Percentiles rank a stretch among this genome's conserved stretches.
phyloP scores from a whole-genome alignment of 2,329 filamentous ascomycete genomes.

The Monosporascus sp. region DNA sequence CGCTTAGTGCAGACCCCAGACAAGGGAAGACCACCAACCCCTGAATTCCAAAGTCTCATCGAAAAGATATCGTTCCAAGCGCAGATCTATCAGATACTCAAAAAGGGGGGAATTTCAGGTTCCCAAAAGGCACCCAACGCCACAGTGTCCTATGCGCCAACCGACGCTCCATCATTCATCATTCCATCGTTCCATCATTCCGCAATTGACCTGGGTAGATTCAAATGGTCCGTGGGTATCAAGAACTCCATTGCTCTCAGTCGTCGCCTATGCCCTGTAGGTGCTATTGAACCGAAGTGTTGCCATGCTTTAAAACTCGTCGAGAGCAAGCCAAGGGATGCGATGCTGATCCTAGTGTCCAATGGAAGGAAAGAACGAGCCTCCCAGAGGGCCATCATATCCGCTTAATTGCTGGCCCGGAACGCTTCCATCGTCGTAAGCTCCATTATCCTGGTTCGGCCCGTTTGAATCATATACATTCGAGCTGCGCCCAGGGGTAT shows the following conservation, averaged over 20 bases:
- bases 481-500: slow-evolving; percentile 2
- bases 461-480: slow-evolving; percentile 1
- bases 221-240: not conserved
- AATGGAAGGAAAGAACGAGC: not conserved
- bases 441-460: not conserved
- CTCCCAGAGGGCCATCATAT: not conserved
- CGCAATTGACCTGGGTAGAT: not conserved
- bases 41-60: too few species aligned
- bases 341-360: too few species aligned
- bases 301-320: too few species aligned
- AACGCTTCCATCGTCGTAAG: slow-evolving; percentile 1
- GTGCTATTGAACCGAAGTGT: too few species aligned
- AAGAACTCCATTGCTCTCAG: not conserved
- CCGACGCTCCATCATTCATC: not conserved
- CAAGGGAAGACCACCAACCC: not conserved
- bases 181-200: not conserved
- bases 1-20: too few species aligned
- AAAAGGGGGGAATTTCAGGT: too few species aligned
- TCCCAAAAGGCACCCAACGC: too few species aligned
- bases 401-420: not conserved
- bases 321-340: too few species aligned
- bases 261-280: not conserved
- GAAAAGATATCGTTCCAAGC: too few species aligned
- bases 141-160: not conserved
- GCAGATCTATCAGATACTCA: too few species aligned